These are phyloP conservation scores for Carpinus fangiana DNA, from an alignment of 306 rosid genomes.

Conservation along the genomic window DNA sequence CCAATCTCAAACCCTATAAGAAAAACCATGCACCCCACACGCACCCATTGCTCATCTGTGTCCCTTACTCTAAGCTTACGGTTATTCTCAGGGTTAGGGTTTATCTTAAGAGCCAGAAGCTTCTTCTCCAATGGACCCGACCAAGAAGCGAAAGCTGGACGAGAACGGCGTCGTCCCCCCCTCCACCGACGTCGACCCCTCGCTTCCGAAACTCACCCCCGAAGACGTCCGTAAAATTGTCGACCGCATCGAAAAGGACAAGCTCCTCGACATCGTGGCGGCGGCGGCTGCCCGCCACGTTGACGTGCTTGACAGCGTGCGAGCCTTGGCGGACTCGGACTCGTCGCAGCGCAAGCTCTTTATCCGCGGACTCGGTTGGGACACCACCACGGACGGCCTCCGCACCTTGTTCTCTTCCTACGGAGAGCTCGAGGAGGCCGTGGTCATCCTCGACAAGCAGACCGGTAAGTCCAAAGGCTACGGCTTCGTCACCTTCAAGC, in stretches of 20 bases:
- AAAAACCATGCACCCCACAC: not conserved
- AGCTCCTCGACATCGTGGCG: conserved; percentile 70
- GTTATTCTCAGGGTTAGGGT: conserved; percentile 47
- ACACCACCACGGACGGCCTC: conserved; percentile 87
- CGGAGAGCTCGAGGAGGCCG: conserved; percentile 93
- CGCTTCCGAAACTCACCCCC: conserved; percentile 37
- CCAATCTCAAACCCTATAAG: not conserved
- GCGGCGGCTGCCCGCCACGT: conserved; percentile 68
- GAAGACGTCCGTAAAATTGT: conserved; percentile 77
- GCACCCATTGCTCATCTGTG: too few relatives aligned
- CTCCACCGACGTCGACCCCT: conserved; percentile 20
- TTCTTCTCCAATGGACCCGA: conserved; percentile 57
- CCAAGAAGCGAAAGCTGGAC: conserved; percentile 85
- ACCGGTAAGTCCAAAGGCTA: conserved; percentile 88
- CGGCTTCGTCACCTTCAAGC: conserved; percentile 84
- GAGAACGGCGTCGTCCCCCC: conserved; percentile 60
- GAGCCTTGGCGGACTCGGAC: conserved; percentile 69
- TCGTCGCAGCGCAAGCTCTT: conserved; percentile 88
- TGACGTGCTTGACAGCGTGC: conserved; percentile 77
- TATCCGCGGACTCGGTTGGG: conserved; percentile 96
- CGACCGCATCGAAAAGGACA: conserved; percentile 73
- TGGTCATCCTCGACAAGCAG: conserved; percentile 79
- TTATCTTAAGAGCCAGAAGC: conserved; percentile 9
- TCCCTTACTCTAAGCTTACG: not conserved
- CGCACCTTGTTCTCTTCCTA: conserved; percentile 81